Percentiles rank a stretch among this genome's conserved stretches.
Evolutionary conservation across 2,329 filamentous ascomycete genomes (phyloP).

Genomic region (Xylariaceae sp.): DNA sequence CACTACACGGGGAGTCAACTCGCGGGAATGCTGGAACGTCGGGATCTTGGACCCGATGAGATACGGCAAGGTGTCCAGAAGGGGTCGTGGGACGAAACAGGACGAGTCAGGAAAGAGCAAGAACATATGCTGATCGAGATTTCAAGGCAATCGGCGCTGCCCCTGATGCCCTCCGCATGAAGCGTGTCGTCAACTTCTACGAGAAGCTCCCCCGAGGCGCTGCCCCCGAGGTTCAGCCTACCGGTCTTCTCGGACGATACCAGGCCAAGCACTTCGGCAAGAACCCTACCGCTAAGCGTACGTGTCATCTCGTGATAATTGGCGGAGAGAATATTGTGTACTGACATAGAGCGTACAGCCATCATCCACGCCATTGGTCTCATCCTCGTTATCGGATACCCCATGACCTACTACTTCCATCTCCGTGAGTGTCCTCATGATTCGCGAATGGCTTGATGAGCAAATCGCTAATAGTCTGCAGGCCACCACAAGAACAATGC

Average conservation of each 20-base stretch:
- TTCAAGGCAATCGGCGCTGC: conserved; percentile 84
- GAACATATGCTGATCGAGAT: conserved; percentile 32
- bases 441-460: too few relatives aligned
- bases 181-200: conserved; percentile 97
- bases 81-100: neutral
- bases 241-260: conserved; percentile 83
- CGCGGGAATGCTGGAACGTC: too few relatives aligned
- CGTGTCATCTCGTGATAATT: conserved; percentile 28
- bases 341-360: conserved; percentile 49
- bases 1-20: too few relatives aligned
- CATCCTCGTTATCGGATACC: conserved; percentile 81
- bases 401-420: conserved; percentile 99
- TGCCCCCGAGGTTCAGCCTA: conserved; percentile 77
- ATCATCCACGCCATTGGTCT: conserved; percentile 80
- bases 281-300: conserved; percentile 86
- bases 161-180: conserved; percentile 95
- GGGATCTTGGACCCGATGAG: neutral
- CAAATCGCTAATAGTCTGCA: conserved; percentile 34
- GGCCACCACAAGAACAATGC: conserved; percentile 99
- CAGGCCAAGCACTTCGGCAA: conserved; percentile 92
- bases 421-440: conserved; percentile 65
- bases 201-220: conserved; percentile 93
- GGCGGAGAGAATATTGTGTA: neutral
- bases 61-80: neutral
- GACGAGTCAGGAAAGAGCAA: neutral